These are phyloP conservation scores for Hypocreales sp. DNA, from an alignment of 2,329 filamentous ascomycete genomes.

Conservation along the genomic window DNA sequence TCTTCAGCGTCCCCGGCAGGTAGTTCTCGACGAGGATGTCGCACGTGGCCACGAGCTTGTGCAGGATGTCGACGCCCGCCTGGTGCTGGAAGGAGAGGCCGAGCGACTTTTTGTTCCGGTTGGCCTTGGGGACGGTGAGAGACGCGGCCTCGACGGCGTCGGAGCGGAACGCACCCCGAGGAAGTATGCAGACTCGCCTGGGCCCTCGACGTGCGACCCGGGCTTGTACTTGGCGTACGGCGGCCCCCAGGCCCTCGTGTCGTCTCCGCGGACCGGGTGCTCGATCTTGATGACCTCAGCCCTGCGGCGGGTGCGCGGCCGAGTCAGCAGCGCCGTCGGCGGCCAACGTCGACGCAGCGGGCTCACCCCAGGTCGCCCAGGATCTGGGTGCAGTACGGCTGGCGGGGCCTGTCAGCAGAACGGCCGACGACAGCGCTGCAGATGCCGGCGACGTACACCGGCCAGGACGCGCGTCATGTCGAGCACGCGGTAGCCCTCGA, in stretches of 20 bases:
- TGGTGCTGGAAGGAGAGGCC: conserved; percentile 81
- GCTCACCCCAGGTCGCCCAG: conserved; percentile 85
- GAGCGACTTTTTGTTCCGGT: conserved; percentile 93
- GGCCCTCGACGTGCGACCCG: conserved; percentile 42
- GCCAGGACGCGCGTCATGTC: conserved; percentile 96
- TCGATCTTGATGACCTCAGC: conserved; percentile 97
- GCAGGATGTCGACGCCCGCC: conserved; percentile 71
- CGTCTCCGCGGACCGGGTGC: conserved; percentile 79
- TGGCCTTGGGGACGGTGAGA: conserved; percentile 42
- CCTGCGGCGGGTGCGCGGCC: too few relatives aligned
- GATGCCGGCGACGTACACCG: conserved; percentile 46
- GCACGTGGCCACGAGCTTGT: conserved; percentile 67
- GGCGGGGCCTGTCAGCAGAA: conserved; percentile 1
- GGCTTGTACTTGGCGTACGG: conserved; percentile 71
- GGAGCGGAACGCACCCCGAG: conserved; percentile 48
- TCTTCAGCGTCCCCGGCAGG: conserved; percentile 73
- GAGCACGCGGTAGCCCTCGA: conserved; percentile 76
- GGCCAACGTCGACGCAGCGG: neutral
- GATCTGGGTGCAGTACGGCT: conserved; percentile 98
- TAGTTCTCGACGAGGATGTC: conserved; percentile 97
- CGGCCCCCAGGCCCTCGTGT: conserved; percentile 92
- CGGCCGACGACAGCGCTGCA: conserved; percentile 1
- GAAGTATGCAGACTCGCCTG: conserved; percentile 92
- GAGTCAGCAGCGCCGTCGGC: neutral
- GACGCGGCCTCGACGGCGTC: neutral